These are phyloP conservation scores for Fraxinus velutina DNA, from an alignment of 305 asterid species.

Conservation along the genomic window DNA sequence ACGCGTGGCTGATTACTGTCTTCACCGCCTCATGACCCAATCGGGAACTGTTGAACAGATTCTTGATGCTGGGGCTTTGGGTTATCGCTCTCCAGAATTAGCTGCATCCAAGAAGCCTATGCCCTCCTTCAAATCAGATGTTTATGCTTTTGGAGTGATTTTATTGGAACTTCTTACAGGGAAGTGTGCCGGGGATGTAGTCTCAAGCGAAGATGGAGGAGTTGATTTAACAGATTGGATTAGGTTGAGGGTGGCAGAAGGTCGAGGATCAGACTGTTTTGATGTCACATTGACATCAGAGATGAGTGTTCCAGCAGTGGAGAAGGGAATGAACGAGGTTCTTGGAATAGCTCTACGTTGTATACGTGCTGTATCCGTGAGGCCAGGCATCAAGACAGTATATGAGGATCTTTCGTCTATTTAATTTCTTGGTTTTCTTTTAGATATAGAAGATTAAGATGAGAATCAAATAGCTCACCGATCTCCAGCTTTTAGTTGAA, in stretches of 20 bases:
- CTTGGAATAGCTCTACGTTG: constrained; percentile 80
- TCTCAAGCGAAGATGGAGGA: constrained; percentile 87
- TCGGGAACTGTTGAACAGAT: constrained; percentile 86
- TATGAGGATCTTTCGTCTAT: constrained; percentile 92
- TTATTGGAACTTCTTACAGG: constrained; percentile 81
- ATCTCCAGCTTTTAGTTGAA: constrained; percentile 45
- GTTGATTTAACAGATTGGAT: constrained; percentile 90
- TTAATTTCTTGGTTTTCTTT: constrained; percentile 35
- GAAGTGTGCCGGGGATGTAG: constrained; percentile 93
- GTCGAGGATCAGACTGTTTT: constrained; percentile 67
- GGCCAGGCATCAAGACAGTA: constrained; percentile 91
- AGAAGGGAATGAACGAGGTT: constrained; percentile 82
- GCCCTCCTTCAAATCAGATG: constrained; percentile 93
- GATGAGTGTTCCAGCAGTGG: constrained; percentile 53
- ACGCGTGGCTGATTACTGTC: constrained; percentile 84
- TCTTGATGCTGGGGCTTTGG: constrained; percentile 93
- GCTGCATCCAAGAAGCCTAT: constrained; percentile 75
- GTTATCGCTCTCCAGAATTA: constrained; percentile 95
- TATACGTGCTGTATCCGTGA: constrained; percentile 67
- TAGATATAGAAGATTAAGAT: constrained; percentile 23
- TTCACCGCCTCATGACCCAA: constrained; percentile 92
- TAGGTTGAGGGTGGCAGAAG: constrained; percentile 77
- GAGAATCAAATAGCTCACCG: constrained; percentile 80
- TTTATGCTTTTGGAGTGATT: constrained; percentile 89
- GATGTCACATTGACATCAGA: constrained; percentile 54